Evolutionary conservation across 2,329 filamentous ascomycete species (phyloP).

Genomic region (Chrysoporthe cubensis): DNA sequence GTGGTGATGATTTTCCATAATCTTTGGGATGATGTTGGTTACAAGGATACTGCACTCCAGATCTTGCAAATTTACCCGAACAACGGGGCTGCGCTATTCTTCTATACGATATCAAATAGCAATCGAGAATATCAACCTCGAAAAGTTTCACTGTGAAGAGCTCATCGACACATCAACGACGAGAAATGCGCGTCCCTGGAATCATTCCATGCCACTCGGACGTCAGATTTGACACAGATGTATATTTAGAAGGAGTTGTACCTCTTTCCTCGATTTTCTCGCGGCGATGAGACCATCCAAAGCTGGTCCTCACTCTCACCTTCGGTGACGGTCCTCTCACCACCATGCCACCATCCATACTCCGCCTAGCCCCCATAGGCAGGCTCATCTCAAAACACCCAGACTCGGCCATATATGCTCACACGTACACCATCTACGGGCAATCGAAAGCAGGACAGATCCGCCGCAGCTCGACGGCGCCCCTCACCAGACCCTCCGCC

Average conservation of each 20-base stretch:
- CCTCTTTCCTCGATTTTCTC: not conserved
- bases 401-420: not conserved
- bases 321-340: not conserved
- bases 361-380: not conserved
- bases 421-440: no score
- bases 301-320: not conserved
- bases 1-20: not conserved
- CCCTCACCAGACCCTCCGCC: slow-evolving; percentile 41
- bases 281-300: not conserved
- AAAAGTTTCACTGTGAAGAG: not conserved
- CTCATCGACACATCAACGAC: not conserved
- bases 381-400: not conserved
- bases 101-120: not conserved
- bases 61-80: not conserved
- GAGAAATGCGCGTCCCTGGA: no score
- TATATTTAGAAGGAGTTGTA: not conserved
- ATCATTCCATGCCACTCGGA: not conserved
- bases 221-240: not conserved
- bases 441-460: not conserved
- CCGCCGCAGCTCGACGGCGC: not conserved
- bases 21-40: not conserved
- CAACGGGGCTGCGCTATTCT: not conserved
- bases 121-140: slow-evolving; percentile 2
- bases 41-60: not conserved
- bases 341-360: not conserved